Conservation (phyloP, 2,329 filamentous ascomycete species). For the Aspergillus intermedius region DNA sequence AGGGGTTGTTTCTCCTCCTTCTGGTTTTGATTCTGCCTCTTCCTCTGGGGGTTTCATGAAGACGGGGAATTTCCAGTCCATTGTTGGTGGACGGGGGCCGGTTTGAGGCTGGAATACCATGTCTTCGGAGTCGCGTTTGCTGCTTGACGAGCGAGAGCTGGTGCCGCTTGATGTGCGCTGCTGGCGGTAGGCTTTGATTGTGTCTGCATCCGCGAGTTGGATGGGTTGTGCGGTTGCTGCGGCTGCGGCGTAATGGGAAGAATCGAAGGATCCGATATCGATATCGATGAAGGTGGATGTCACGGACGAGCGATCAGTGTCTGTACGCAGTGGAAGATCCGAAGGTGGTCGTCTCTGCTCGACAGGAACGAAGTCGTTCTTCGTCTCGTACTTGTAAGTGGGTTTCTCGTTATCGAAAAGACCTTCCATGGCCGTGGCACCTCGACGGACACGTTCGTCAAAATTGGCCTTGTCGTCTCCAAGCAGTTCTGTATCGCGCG, state of each 20-base stretch:
- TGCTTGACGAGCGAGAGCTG: slow-evolving; percentile 25
- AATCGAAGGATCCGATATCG: slow-evolving; percentile 49
- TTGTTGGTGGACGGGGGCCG: slow-evolving; percentile 39
- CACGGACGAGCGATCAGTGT: slow-evolving; percentile 43
- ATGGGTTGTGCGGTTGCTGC: slow-evolving; percentile 47
- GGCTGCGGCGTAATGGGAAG: slow-evolving; percentile 46
- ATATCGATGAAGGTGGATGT: slow-evolving; percentile 49
- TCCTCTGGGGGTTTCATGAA: slow-evolving; percentile 20
- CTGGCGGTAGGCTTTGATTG: slow-evolving; percentile 49
- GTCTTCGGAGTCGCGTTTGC: slow-evolving; percentile 20
- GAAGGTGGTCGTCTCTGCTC: slow-evolving; percentile 40
- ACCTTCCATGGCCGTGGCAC: slow-evolving; percentile 50
- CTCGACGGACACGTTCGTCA: slow-evolving; percentile 52
- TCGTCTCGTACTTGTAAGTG: slow-evolving; percentile 53
- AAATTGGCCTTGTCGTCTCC: slow-evolving; percentile 47
- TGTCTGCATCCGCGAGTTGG: slow-evolving; percentile 48
- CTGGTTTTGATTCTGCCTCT: slow-evolving; percentile 1
- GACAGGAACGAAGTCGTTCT: slow-evolving; percentile 44
- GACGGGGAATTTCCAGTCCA: slow-evolving; percentile 42
- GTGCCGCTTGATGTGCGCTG: slow-evolving; percentile 31
- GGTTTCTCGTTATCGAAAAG: slow-evolving; percentile 51
- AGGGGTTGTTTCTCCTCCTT: slow-evolving; percentile 1
- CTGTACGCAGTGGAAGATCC: slow-evolving; percentile 48
- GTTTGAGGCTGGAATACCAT: slow-evolving; percentile 25
- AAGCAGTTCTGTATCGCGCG: slow-evolving; percentile 29